These are phyloP conservation scores for Lepidium campestre DNA, from an alignment of 441 rosid genomes.

Conservation along the genomic window DNA sequence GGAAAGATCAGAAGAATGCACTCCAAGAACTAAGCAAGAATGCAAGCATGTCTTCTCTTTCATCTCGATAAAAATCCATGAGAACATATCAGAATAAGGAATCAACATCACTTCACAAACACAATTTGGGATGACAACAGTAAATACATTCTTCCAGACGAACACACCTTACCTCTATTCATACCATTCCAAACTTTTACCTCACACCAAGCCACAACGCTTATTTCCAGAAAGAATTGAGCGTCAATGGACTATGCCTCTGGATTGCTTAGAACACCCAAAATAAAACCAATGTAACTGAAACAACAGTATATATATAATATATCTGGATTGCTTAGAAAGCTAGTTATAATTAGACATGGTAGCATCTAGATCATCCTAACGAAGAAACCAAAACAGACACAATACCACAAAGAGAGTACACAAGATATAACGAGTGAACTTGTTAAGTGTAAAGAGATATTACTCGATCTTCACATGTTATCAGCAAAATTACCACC, in stretches of 20 bases:
- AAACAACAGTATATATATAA: background rate
- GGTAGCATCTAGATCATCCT: background rate
- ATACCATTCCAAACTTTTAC: background rate
- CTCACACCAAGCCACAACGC: background rate
- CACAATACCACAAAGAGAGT: background rate
- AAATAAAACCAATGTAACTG: background rate
- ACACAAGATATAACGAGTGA: background rate
- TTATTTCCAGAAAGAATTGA: background rate
- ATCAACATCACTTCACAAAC: background rate
- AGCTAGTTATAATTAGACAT: background rate
- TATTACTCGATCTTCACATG: background rate
- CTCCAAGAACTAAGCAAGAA: background rate
- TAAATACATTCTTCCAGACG: background rate
- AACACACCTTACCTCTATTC: background rate
- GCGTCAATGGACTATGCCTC: background rate
- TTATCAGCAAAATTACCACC: conserved; percentile 4
- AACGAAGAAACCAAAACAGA: background rate
- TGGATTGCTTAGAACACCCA: background rate
- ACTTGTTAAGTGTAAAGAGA: background rate
- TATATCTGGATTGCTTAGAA: background rate
- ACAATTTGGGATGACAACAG: background rate
- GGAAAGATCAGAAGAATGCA: background rate
- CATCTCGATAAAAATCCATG: conserved; percentile 2
- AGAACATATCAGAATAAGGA: background rate
- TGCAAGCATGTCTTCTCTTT: background rate